Percentiles rank a stretch among this genome's conserved stretches.
Evolutionary conservation across 1,284 basidiomycete genomes (phyloP).

Genomic region (Thecaphora thlaspeos): DNA sequence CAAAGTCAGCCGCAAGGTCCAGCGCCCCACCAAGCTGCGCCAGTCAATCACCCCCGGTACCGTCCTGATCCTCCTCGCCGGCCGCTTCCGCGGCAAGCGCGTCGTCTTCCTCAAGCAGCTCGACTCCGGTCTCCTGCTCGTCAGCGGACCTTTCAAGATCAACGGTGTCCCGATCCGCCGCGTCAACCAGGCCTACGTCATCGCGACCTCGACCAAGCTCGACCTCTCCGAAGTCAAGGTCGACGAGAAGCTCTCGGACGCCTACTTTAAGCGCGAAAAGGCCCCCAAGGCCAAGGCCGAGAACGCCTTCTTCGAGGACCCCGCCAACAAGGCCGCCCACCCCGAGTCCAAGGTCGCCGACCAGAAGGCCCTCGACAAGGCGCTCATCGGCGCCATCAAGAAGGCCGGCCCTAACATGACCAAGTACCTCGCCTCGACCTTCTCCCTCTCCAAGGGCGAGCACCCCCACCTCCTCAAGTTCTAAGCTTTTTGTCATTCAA

Average conservation of each 20-base stretch:
- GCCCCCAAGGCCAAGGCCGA: slow-evolving; percentile 82
- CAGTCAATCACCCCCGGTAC: slow-evolving; percentile 88
- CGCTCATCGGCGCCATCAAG: slow-evolving; percentile 81
- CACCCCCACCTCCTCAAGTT: slow-evolving; percentile 84
- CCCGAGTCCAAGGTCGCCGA: slow-evolving; percentile 84
- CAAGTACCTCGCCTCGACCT: slow-evolving; percentile 92
- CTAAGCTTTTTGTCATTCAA: slow-evolving; percentile 61
- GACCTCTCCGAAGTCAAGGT: slow-evolving; percentile 73
- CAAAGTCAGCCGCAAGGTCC: slow-evolving; percentile 86
- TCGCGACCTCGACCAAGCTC: slow-evolving; percentile 95
- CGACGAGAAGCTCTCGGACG: slow-evolving; percentile 82
- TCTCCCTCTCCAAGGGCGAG: slow-evolving; percentile 90
- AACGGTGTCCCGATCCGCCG: slow-evolving; percentile 98
- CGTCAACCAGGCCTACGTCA: slow-evolving; percentile 99
- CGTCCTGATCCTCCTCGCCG: slow-evolving; percentile 93
- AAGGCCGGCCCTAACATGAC: slow-evolving; percentile 80
- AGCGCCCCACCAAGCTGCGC: slow-evolving; percentile 71
- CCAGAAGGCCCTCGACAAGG: slow-evolving; percentile 87
- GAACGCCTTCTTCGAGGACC: slow-evolving; percentile 93
- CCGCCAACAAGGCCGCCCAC: slow-evolving; percentile 85
- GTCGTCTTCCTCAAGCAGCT: slow-evolving; percentile 99
- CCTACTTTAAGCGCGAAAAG: slow-evolving; percentile 71
- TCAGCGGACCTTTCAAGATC: slow-evolving; percentile 96
- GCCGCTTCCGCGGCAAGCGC: slow-evolving; percentile 96
- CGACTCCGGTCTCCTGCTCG: slow-evolving; percentile 85